These are phyloP conservation scores for Pterocarpus santalinus DNA, from an alignment of 306 rosid species.

Conservation along the genomic window DNA sequence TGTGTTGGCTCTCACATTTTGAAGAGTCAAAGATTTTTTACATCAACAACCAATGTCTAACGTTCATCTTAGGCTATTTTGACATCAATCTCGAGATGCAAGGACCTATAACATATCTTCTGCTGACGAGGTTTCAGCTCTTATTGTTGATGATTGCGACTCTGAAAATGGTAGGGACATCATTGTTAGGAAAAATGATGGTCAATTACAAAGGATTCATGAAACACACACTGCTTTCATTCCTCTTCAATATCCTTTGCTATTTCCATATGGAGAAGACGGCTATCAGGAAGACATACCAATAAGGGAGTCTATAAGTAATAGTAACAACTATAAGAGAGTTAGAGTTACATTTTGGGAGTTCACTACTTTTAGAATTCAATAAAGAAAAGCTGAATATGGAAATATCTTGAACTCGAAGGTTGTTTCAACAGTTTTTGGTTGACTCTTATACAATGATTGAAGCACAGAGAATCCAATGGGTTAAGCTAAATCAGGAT, in stretches of 20 bases:
- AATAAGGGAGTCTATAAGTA: too few species aligned
- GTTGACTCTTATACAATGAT: too few species aligned
- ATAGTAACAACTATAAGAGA: neutral
- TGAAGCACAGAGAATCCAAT: neutral
- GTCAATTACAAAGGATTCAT: neutral
- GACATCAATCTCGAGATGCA: neutral
- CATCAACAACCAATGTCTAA: neutral
- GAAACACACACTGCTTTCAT: neutral
- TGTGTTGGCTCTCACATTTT: neutral
- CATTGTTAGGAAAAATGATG: neutral
- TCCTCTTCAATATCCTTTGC: neutral
- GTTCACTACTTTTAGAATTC: neutral
- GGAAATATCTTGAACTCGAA: too few species aligned
- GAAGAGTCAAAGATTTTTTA: neutral
- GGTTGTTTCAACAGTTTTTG: neutral
- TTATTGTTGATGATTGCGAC: neutral
- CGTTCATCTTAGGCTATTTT: too few species aligned
- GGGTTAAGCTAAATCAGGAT: neutral
- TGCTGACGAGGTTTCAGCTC: neutral
- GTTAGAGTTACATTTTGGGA: neutral
- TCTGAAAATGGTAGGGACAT: neutral
- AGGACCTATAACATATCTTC: neutral
- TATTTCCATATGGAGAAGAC: neutral
- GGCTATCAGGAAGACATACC: neutral
- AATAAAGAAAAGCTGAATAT: too few species aligned